phyloP scores from a whole-genome alignment of 2,329 filamentous ascomycete species.

The Alternaria sp. region DNA sequence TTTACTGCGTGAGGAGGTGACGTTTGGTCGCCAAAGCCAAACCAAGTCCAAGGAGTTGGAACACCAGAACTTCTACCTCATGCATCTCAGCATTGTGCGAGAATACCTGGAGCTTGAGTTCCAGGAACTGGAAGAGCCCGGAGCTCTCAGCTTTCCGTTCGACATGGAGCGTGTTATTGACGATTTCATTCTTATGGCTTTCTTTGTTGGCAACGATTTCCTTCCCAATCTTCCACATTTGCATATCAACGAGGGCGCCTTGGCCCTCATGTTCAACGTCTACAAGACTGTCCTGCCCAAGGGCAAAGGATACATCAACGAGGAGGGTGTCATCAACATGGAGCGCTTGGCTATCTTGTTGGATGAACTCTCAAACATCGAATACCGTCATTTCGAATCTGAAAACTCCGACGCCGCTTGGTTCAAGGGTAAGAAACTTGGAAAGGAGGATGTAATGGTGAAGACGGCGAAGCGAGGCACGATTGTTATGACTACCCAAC shows the following conservation, averaged over 20 bases:
- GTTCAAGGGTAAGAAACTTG: slow-evolving; percentile 85
- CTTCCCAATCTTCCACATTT: slow-evolving; percentile 93
- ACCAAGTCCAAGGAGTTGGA: slow-evolving; percentile 94
- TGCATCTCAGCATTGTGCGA: slow-evolving; percentile 96
- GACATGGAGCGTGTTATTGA: slow-evolving; percentile 97
- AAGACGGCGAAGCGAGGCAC: slow-evolving; percentile 66
- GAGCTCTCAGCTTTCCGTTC: slow-evolving; percentile 76
- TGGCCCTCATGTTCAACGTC: slow-evolving; percentile 95
- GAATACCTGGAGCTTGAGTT: slow-evolving; percentile 98
- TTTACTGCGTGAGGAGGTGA: slow-evolving; percentile 94
- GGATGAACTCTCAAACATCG: slow-evolving; percentile 84
- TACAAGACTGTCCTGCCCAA: slow-evolving; percentile 91
- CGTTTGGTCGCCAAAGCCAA: slow-evolving; percentile 87
- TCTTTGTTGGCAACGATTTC: slow-evolving; percentile 99
- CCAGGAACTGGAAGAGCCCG: slow-evolving; percentile 82
- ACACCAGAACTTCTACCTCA: slow-evolving; percentile 97
- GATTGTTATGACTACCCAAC: slow-evolving; percentile 76
- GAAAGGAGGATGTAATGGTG: slow-evolving; percentile 70
- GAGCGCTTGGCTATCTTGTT: slow-evolving; percentile 77
- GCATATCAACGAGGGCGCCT: slow-evolving; percentile 97
- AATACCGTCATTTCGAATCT: slow-evolving; percentile 89
- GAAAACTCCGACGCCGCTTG: slow-evolving; percentile 89
- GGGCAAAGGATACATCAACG: slow-evolving; percentile 94
- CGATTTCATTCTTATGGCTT: slow-evolving; percentile 99
- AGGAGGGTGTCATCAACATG: slow-evolving; percentile 90